Base-by-base conservation (phyloP, 2,329 filamentous ascomycete genomes). In the Colletotrichum cuscutae region DNA sequence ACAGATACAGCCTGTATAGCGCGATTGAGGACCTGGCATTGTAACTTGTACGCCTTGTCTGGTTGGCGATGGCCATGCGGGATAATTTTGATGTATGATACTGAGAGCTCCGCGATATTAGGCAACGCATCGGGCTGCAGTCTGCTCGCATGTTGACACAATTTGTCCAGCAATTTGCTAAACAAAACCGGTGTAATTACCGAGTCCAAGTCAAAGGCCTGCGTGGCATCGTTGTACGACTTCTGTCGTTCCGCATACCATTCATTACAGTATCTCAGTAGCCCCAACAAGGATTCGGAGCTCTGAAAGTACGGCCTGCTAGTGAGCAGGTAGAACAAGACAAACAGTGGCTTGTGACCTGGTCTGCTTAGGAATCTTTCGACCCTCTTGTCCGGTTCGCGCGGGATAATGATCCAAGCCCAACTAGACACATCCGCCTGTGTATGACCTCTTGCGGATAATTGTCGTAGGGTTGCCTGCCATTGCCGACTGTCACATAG, bases 1-100 rank as follows among this genome's bases (percentile, higher is more conserved):
- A 74, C 72, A 15, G 79, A 80, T 9, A 86, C 78, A 7, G 77
- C 72, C 15, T 73, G 75, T 13, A 87, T 69, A 4, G 81, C 75
- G 37, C 69, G 63, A 68, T 86, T 86, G 75, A 83, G 82, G 3
- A 84, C 72, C 22, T 74, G 63, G 59, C 81, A 82, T 54, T 79
- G 78, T 19, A 77, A 57, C 32, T 60, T 62, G 53, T 80, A 82
- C 49, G 68, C 68, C 64, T 53, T 69, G 56, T 3, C n/a, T 7
- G 30, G 19, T 19, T 46, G 32, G 4, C 24, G 52, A 70, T 68
- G 15, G 58, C 69, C 58, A 12, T 65, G 52, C 26, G 79, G 68
- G 69, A 80, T 75, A 9, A 54, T 67, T 56, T 72, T 74, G 26
- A 84, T 81, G 58, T 82, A 82, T 13, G 76, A 70, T 4, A 72